A percentile compares a stretch with the other conserved stretches of the same genome.
Evolutionary conservation across 257 asterid genomes (phyloP).

Genomic region (Primulina eburnea): DNA sequence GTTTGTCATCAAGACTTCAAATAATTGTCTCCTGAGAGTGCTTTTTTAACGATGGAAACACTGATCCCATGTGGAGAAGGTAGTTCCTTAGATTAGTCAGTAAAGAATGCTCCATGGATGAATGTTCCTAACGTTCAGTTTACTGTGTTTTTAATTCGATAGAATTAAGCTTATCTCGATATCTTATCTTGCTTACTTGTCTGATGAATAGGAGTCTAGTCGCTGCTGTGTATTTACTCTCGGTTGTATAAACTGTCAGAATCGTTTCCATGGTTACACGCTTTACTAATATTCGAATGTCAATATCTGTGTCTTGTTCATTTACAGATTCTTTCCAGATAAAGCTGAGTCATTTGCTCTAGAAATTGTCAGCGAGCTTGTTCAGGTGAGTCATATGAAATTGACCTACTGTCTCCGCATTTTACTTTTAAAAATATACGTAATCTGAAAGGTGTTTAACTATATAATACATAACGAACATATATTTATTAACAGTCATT

Average conservation of each 20-base stretch:
- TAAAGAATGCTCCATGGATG: neutral
- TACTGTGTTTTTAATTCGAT: neutral
- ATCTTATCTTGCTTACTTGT: neutral
- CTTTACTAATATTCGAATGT: neutral
- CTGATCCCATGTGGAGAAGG: neutral
- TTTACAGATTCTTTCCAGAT: constrained; percentile 68
- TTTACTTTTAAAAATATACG: neutral
- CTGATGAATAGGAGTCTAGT: constrained; percentile 6
- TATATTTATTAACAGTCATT: no score
- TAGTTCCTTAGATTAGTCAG: neutral
- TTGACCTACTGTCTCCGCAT: constrained; percentile 7
- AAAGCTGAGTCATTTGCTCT: constrained; percentile 67
- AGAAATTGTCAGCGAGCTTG: constrained; percentile 56
- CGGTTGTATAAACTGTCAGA: neutral
- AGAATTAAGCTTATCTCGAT: neutral
- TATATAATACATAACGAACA: no score
- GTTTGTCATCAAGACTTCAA: neutral
- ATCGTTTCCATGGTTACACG: neutral
- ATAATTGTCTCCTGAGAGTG: neutral
- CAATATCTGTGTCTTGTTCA: neutral
- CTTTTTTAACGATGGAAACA: neutral
- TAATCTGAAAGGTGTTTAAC: constrained; percentile 3
- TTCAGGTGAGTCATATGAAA: constrained; percentile 44
- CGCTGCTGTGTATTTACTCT: neutral
- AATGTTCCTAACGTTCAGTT: neutral